Evolutionary conservation across 768 basidiomycete genomes (phyloP), one percentile per base, ranked within the genome.

Genomic region (Pisolithus marmoratus): DNA sequence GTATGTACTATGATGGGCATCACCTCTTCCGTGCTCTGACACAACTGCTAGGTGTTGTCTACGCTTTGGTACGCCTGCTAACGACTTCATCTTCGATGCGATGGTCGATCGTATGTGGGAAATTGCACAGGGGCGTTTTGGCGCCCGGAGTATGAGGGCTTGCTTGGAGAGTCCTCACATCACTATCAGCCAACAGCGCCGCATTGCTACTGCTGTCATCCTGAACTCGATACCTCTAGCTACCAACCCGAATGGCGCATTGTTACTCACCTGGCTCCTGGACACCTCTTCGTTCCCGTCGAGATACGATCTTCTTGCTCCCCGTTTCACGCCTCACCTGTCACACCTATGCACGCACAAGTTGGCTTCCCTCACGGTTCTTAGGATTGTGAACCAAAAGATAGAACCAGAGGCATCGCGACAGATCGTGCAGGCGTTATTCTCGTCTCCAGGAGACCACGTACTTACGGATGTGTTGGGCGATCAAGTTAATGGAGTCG

Each of bases 71-170:
- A 71, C 86, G 36, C 94, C 94, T 31, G 82, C 81, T 27, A 94
- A 92, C 51, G 92, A 95, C 58, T 98, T 98, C 68, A 89, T 98
- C 53, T 98, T 97, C 67, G 94, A 98, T 65, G 93, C 92, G 26
- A 97, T 98, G 76, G 86, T 90, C 43, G 95, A 98, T 68, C 90
- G 96, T 38, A 87, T 96, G 73, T 98, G 96, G 93, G 96, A 98
- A 72, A 79, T 99, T 49, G 95, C 94, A 0, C 95, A 97, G 72
- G 95, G 95, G 22, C 85, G 96, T 31, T 99, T 96, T 62, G 96
- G 96, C 49, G 96, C 96, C 43, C 86, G 96, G 46, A 94, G 94
- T 64, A 95, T 98, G 88, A 81, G 95, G 57, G 94, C 96, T 11
- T 96, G 94, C 66, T 78, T 98, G 19, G 96, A 98, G 69, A 94